Percentiles rank a stretch among this genome's conserved stretches.
phyloP scores from a whole-genome alignment of 129 eudicot species.

The Escallonia herrerae region DNA sequence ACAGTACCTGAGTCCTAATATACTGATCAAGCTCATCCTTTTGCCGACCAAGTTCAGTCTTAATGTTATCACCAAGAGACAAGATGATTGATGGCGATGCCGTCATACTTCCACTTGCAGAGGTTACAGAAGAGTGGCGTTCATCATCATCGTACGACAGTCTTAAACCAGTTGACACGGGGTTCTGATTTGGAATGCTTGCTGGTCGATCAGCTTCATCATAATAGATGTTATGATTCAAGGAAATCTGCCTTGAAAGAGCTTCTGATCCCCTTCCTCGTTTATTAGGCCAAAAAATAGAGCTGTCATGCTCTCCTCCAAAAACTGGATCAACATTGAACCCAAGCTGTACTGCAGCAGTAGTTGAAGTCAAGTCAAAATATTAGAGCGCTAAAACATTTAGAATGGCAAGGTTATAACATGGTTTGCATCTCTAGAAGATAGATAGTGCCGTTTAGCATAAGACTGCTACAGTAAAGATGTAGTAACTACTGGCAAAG shows the following conservation, averaged over 20 bases:
- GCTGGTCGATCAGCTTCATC: slow-evolving; percentile 23
- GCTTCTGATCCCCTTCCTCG: slow-evolving; percentile 37
- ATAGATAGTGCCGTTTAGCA: too few relatives aligned
- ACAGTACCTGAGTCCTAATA: slow-evolving; percentile 49
- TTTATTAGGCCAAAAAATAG: slow-evolving; percentile 33
- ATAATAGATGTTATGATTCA: slow-evolving; percentile 33
- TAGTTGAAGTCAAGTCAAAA: too few relatives aligned
- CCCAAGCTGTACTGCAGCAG: slow-evolving; percentile 39
- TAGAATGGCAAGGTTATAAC: too few relatives aligned
- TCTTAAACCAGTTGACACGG: slow-evolving; percentile 59
- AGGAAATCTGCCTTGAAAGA: slow-evolving; percentile 21
- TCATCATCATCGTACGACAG: slow-evolving; percentile 54
- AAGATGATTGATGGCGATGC: slow-evolving; percentile 21
- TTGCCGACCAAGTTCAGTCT: slow-evolving; percentile 51
- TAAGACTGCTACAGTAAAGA: too few relatives aligned
- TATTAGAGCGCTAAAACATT: too few relatives aligned
- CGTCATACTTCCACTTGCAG: slow-evolving; percentile 35
- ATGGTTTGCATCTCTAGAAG: too few relatives aligned
- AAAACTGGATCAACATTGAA: slow-evolving; percentile 24
- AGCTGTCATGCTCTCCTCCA: slow-evolving; percentile 28
- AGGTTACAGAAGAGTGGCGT: slow-evolving; percentile 43
- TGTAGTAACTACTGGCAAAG: too few relatives aligned
- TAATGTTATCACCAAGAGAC: slow-evolving; percentile 25
- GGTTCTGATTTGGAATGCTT: slow-evolving; percentile 28
- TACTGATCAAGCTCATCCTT: slow-evolving; percentile 35